Evolutionary conservation across 108 stramenopile species (phyloP), one percentile per base, ranked within the genome.

Genomic region (Conticribra weissflogii): DNA sequence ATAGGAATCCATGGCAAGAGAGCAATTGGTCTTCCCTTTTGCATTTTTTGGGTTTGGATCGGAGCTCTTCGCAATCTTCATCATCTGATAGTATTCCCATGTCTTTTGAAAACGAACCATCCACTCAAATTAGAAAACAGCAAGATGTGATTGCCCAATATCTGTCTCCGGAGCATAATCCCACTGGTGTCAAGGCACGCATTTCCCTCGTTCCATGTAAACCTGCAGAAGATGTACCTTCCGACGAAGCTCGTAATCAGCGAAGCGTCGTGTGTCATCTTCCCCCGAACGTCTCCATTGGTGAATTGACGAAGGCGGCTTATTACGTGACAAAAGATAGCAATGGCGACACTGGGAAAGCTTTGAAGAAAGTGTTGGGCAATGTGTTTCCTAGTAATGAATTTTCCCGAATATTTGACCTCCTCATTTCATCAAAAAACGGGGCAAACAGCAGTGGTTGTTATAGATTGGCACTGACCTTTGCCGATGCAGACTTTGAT

Each of bases 91-190:
- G 23, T n/a, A 32, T 58, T 30, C 75, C 75, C 12, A 51, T 70
- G 44, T 78, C 76, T 22, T 48, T 78, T 23, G 76, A 70, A 3
- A 44, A 66, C 46, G 76, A 78, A 54, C 68, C 68, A 2, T 68
- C 76, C 0, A 16, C 67, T 5, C 62, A 59, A 27, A 27, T 67
- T 17, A 56, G 76, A 22, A 27, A 53, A 32, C 55, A 66, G n/a
- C 68, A 70, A 46, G 47, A 30, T 23, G 16, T 59, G 17, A 16
- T 78, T 16, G 45, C 68, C 15, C 63, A 62, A 29, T 70, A 53
- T 59, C 66, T 78, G 30, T 69, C 76, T 41, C 48, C 74, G n/a
- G 45, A 53, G n/a, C 32, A 32, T 0, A 70, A 78, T 65, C 68
- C 76, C 31, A 64, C 55, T 28, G 76, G 76, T 15, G 63, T 70